Percentiles rank a stretch among this genome's conserved stretches.
Evolutionary conservation across 257 asterid genomes (phyloP).

Genomic region (Agastache rugosa): DNA sequence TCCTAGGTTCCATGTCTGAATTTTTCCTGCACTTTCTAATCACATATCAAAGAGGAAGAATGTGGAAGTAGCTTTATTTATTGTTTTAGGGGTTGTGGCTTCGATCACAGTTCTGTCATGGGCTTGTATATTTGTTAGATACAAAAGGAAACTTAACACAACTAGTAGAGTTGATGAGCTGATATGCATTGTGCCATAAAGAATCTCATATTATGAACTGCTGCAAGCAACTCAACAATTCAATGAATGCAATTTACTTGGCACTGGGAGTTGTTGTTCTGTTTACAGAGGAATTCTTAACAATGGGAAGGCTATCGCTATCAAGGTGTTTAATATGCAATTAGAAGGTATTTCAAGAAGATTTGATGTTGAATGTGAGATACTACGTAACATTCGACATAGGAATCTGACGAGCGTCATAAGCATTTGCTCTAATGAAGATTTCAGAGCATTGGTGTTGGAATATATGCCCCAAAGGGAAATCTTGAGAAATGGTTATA

Average conservation of each 20-base stretch:
- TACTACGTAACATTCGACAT: constrained; percentile 1
- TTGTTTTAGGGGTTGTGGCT: background rate
- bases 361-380: constrained; percentile 13
- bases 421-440: no score
- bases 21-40: background rate
- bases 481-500: no score
- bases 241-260: background rate
- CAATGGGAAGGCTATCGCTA: background rate
- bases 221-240: background rate
- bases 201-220: background rate
- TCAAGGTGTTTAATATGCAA: background rate
- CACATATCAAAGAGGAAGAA: background rate
- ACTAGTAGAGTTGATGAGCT: background rate
- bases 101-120: background rate
- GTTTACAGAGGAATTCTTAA: background rate
- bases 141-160: background rate
- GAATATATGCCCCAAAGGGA: no score
- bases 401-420: no score
- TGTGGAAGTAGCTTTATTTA: background rate
- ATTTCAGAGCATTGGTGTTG: no score
- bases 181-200: background rate
- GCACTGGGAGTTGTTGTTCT: background rate
- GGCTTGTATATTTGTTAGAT: background rate
- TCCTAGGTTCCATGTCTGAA: background rate
- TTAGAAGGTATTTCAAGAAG: background rate